Percentiles rank a stretch among this genome's conserved stretches.
Conservation (phyloP, 139 green algal genomes). For the Zygnema circumcarinatum region DNA sequence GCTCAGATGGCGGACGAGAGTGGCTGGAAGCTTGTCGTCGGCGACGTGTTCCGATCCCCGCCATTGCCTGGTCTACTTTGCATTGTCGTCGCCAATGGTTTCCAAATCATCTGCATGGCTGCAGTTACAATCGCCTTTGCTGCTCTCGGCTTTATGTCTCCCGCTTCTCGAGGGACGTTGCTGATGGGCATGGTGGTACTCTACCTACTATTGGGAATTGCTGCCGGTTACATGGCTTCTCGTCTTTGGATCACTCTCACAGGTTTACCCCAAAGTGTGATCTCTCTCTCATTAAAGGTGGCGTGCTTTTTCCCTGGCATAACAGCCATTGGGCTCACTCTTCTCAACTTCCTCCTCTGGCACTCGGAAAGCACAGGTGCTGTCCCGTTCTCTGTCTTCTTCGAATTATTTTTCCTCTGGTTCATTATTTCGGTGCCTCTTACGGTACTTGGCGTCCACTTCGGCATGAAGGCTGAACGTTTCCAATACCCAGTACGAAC, state of each 20-base stretch:
- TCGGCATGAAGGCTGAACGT: slow-evolving; percentile 60
- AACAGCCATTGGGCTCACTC: slow-evolving; percentile 75
- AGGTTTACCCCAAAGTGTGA: not conserved
- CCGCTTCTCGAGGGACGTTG: slow-evolving; percentile 84
- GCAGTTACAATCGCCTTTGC: slow-evolving; percentile 88
- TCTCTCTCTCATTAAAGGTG: slow-evolving; percentile 41
- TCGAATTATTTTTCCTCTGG: slow-evolving; percentile 87
- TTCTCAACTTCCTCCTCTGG: slow-evolving; percentile 84
- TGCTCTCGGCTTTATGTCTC: slow-evolving; percentile 92
- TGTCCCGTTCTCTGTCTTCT: slow-evolving; percentile 87
- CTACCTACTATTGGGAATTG: slow-evolving; percentile 81
- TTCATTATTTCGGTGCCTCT: slow-evolving; percentile 87
- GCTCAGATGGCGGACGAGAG: slow-evolving; percentile 82
- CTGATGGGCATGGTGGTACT: slow-evolving; percentile 83
- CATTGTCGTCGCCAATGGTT: slow-evolving; percentile 83
- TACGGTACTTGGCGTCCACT: slow-evolving; percentile 61
- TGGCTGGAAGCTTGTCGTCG: slow-evolving; percentile 96
- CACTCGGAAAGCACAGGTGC: slow-evolving; percentile 81
- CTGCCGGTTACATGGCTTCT: slow-evolving; percentile 74
- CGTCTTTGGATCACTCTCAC: slow-evolving; percentile 83
- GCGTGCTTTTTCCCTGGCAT: slow-evolving; percentile 87
- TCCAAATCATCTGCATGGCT: slow-evolving; percentile 77
- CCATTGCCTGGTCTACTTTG: slow-evolving; percentile 69
- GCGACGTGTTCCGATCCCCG: slow-evolving; percentile 92
- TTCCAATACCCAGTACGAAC: slow-evolving; percentile 81